Conservation (phyloP, 2,329 filamentous ascomycete genomes). For the Ascochyta pisi region DNA sequence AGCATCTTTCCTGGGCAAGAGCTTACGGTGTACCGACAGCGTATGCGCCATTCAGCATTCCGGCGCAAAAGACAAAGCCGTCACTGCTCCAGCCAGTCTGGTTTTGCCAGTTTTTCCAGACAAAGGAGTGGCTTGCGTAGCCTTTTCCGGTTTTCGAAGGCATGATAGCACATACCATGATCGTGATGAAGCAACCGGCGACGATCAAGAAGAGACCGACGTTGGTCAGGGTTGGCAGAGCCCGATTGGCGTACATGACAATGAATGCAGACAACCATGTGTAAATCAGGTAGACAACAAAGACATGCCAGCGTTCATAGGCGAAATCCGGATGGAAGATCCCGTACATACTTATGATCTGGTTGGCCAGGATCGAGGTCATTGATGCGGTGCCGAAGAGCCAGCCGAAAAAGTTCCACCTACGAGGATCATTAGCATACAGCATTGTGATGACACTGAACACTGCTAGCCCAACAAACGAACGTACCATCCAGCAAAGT, state of each 20-base stretch:
- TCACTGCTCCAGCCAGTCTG: conserved; percentile 56
- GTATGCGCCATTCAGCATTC: conserved; percentile 74
- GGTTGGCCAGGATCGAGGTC: conserved; percentile 54
- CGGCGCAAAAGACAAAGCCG: conserved; percentile 69
- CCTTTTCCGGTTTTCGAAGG: conserved; percentile 54
- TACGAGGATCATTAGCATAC: conserved; percentile 21
- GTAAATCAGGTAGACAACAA: conserved; percentile 57
- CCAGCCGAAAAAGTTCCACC: conserved; percentile 61
- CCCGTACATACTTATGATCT: conserved; percentile 57
- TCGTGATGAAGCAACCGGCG: conserved; percentile 61
- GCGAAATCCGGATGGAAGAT: conserved; percentile 56
- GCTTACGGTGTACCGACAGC: conserved; percentile 65
- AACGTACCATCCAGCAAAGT: conserved; percentile 57
- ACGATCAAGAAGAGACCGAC: conserved; percentile 62
- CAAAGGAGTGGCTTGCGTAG: conserved; percentile 51
- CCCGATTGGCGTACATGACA: conserved; percentile 63
- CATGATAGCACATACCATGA: conserved; percentile 65
- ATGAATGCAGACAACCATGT: conserved; percentile 55
- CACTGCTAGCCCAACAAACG: not conserved
- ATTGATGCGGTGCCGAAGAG: conserved; percentile 55
- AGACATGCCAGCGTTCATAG: conserved; percentile 59
- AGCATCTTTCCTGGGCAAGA: not conserved
- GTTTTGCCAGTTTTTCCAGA: conserved; percentile 57
- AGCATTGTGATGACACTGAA: not conserved
- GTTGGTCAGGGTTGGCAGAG: conserved; percentile 61